Evolutionary conservation across 225 moss, liverwort and hornwort species (phyloP), one percentile per base, ranked within the genome.

Genomic region (Takakia lepidozioides): DNA sequence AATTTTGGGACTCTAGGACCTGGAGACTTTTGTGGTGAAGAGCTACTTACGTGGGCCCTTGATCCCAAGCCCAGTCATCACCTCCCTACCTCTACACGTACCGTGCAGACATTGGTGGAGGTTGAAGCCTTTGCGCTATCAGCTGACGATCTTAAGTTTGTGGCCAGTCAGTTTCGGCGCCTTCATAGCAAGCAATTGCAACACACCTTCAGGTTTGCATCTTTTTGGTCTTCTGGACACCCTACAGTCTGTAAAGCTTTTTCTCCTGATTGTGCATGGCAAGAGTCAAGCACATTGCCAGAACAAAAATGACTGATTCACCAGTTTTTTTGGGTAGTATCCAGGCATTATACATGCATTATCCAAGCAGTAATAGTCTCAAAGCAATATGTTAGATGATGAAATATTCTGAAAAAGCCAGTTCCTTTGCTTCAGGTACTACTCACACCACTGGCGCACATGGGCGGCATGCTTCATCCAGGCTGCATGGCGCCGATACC

Each of bases 391-490:
- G n/a, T n/a, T n/a, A n/a, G n/a, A n/a, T n/a, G n/a, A n/a, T n/a
- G n/a, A n/a, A n/a, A n/a, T n/a, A n/a, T n/a, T n/a, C n/a, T n/a
- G n/a, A n/a, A n/a, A n/a, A n/a, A n/a, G n/a, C n/a, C n/a, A n/a
- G n/a, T 26, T 5, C 20, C 18, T 4, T 46, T 29, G 20, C 29
- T 49, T 22, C 5, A 76, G 76, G 53, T 76, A 81, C 21, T 67
- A 81, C 29, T 85, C 84, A 16, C 64, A 73, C 45, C 73, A 76
- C 18, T 85, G 81, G 84, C 73, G 84, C 13, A 85, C 73, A 1
- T 85, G 84, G 84, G 84, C 70, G 40, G 81, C 81, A 0, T 81
- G 69, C 45, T 73, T 63, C 50, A 76, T 85, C 20, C 81, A 81
- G 60, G 59, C 60, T 0, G 76, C 76, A 8, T 85, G 84, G 81